These are phyloP conservation scores for Globisporangium nunn DNA, from an alignment of 352 stramenopile genomes.

Conservation along the genomic window DNA sequence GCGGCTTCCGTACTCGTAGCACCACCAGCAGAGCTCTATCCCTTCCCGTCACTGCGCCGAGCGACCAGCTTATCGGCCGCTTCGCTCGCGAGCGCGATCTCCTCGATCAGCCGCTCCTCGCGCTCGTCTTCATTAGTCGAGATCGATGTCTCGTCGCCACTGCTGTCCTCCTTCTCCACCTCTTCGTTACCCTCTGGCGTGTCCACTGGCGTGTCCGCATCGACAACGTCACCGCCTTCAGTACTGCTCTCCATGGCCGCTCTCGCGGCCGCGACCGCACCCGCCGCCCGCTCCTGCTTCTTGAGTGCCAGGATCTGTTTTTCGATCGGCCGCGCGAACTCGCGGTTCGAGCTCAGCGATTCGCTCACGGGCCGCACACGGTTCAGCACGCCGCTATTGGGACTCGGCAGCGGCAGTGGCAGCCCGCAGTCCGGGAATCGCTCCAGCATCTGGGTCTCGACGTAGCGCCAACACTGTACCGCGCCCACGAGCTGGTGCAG, in stretches of 20 bases:
- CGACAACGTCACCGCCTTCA: too few relatives aligned
- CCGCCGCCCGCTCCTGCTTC: neutral
- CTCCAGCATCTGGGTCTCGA: constrained; percentile 20
- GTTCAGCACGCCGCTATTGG: neutral
- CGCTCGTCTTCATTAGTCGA: neutral
- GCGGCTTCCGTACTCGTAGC: too few relatives aligned
- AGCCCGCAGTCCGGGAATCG: constrained; percentile 44
- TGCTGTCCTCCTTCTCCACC: neutral
- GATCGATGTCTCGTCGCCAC: neutral
- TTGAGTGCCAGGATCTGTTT: neutral
- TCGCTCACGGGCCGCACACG: neutral
- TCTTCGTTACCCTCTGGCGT: too few relatives aligned
- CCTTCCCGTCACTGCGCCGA: too few relatives aligned
- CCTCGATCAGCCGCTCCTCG: neutral
- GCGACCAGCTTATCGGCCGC: neutral
- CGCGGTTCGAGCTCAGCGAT: neutral
- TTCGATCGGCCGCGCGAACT: neutral
- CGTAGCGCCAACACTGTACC: constrained; percentile 25
- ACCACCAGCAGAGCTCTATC: neutral
- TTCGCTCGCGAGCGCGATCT: neutral
- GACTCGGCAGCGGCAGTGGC: neutral
- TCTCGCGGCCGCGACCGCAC: neutral
- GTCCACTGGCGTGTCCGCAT: too few relatives aligned
- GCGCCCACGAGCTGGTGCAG: constrained; percentile 21
- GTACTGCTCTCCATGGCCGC: neutral